phyloP scores from a whole-genome alignment of 2,329 filamentous ascomycete genomes.

The Blastomyces parvus region DNA sequence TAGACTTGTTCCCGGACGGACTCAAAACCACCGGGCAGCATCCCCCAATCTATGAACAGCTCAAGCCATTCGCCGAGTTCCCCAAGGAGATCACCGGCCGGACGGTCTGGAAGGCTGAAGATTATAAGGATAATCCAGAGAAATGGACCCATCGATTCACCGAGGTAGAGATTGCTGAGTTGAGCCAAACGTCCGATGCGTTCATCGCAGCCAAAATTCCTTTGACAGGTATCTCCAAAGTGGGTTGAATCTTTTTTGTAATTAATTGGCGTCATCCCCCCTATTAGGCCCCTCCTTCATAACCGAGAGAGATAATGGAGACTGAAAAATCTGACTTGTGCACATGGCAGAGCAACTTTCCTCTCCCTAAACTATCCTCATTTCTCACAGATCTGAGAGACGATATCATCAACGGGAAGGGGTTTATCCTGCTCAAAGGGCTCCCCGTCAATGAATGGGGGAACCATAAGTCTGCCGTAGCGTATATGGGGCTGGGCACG shows the following conservation, averaged over 20 bases:
- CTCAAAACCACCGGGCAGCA: conserved; percentile 64
- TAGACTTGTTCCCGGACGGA: conserved; percentile 52
- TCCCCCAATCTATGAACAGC: conserved; percentile 53
- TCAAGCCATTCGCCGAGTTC: conserved; percentile 61
- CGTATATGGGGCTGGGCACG: conserved; percentile 82
- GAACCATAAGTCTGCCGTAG: conserved; percentile 67
- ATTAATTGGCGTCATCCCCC: background rate
- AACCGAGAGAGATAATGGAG: background rate
- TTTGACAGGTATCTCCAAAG: conserved; percentile 61
- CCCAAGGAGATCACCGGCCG: conserved; percentile 60
- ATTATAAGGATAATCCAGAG: conserved; percentile 54
- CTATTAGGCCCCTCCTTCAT: background rate
- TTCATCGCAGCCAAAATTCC: conserved; percentile 58
- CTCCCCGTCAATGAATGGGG: conserved; percentile 71
- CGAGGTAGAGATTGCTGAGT: conserved; percentile 55
- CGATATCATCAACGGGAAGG: conserved; percentile 72
- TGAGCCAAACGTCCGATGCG: conserved; percentile 56
- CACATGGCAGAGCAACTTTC: conserved; percentile 45
- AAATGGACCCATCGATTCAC: conserved; percentile 66
- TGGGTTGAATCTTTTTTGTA: conserved; percentile 17
- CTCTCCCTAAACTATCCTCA: conserved; percentile 46
- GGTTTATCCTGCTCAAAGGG: conserved; percentile 81
- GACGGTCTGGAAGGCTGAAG: conserved; percentile 61
- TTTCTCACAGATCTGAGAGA: conserved; percentile 49
- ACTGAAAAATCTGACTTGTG: background rate